These are phyloP conservation scores for Saussurea involucrata DNA, from an alignment of 129 eudicot genomes.

Conservation along the genomic window DNA sequence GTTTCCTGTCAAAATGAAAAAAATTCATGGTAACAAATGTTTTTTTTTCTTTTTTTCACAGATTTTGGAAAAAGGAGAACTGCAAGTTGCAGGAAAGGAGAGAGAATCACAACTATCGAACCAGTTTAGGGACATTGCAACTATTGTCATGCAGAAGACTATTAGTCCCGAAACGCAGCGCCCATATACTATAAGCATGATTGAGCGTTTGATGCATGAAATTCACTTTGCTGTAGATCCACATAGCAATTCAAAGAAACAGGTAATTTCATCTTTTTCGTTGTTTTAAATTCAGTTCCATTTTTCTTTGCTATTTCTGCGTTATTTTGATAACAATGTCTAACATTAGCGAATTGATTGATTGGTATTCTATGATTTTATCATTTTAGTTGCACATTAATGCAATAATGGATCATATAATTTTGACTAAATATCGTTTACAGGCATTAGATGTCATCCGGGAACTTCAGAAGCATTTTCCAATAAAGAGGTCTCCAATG, in stretches of 20 bases:
- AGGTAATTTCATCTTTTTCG: constrained; percentile 34
- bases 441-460: constrained; percentile 96
- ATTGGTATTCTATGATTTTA: background rate
- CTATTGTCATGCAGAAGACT: constrained; percentile 94
- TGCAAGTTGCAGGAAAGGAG: constrained; percentile 98
- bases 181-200: constrained; percentile 97
- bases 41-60: constrained; percentile 10
- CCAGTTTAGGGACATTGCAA: constrained; percentile 95
- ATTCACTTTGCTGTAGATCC: constrained; percentile 96
- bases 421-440: constrained; percentile 6
- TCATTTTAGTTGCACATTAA: background rate
- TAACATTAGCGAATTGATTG: background rate
- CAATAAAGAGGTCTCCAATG: constrained; percentile 92
- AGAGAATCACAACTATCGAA: constrained; percentile 84
- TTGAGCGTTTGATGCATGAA: constrained; percentile 98
- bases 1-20: background rate
- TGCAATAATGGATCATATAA: background rate
- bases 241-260: constrained; percentile 93
- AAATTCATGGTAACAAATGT: constrained; percentile 7
- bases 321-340: constrained; percentile 1
- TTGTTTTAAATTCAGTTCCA: background rate
- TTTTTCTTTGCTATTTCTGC: background rate
- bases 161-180: constrained; percentile 86
- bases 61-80: constrained; percentile 98
- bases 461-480: constrained; percentile 88